phyloP scores from a whole-genome alignment of 495 filamentous ascomycete species.

The Penicillium ochrochloron region DNA sequence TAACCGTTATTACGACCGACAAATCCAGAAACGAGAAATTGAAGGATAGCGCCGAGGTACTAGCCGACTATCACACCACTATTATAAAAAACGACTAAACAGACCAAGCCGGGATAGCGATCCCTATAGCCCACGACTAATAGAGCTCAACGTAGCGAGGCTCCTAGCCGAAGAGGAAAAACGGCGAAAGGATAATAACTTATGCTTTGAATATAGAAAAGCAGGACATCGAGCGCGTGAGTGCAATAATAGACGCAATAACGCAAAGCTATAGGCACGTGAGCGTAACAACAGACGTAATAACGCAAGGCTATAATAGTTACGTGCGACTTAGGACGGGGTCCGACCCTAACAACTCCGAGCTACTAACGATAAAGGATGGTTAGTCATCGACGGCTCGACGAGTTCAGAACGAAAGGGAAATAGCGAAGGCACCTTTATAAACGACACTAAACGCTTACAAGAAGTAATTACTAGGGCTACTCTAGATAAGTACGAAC shows the following conservation, averaged over 20 bases:
- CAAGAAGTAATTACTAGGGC: too few relatives aligned
- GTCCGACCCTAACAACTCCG: not conserved
- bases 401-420: too few relatives aligned
- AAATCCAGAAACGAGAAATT: too few relatives aligned
- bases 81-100: too few relatives aligned
- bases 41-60: too few relatives aligned
- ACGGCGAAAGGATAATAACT: not conserved
- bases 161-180: not conserved
- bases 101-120: not conserved
- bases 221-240: not conserved
- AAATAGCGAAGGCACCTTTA: too few relatives aligned
- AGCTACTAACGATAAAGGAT: not conserved
- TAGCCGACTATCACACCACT: too few relatives aligned
- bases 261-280: not conserved
- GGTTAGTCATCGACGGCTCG: too few relatives aligned
- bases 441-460: too few relatives aligned
- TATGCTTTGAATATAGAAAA: constrained; percentile 1
- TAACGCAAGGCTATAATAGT: not conserved
- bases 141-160: not conserved
- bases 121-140: not conserved
- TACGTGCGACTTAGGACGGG: not conserved
- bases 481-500: too few relatives aligned
- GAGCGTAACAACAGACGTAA: not conserved
- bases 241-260: not conserved
- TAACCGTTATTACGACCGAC: too few relatives aligned